Evolutionary conservation across 176 grass and related monocot genomes (phyloP).

Genomic region (Calamus simplicifolius): DNA sequence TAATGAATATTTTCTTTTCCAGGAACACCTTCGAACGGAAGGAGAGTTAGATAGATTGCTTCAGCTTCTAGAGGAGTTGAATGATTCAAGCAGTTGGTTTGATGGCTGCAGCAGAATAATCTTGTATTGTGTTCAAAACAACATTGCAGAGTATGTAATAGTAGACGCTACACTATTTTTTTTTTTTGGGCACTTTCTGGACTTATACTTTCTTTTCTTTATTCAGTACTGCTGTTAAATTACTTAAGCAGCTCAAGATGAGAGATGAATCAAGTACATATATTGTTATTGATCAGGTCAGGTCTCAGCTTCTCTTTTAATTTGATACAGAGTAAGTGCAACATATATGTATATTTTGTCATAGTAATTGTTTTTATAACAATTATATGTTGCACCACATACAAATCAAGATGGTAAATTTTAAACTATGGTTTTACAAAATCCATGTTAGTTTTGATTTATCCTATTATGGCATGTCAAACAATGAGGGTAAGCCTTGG

Average conservation of each 20-base stretch:
- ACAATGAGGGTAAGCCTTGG: no score
- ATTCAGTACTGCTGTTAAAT: slow-evolving; percentile 52
- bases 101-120: slow-evolving; percentile 64
- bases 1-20: slow-evolving; percentile 19
- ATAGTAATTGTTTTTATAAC: no score
- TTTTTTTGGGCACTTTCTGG: background rate
- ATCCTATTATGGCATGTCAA: no score
- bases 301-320: slow-evolving; percentile 3
- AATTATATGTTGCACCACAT: no score
- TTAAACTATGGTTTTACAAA: no score
- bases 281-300: slow-evolving; percentile 72
- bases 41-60: slow-evolving; percentile 64
- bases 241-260: slow-evolving; percentile 67
- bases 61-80: slow-evolving; percentile 59
- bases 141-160: slow-evolving; percentile 61
- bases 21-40: slow-evolving; percentile 74
- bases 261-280: slow-evolving; percentile 52
- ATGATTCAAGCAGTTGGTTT: slow-evolving; percentile 60
- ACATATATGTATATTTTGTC: no score
- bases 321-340: background rate
- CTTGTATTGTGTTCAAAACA: slow-evolving; percentile 58
- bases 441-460: no score
- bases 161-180: no score
- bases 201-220: slow-evolving; percentile 21
- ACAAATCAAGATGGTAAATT: no score